These are phyloP conservation scores for Rhynchospora pubera DNA, from an alignment of 176 grass and related monocot genomes.

Conservation along the genomic window DNA sequence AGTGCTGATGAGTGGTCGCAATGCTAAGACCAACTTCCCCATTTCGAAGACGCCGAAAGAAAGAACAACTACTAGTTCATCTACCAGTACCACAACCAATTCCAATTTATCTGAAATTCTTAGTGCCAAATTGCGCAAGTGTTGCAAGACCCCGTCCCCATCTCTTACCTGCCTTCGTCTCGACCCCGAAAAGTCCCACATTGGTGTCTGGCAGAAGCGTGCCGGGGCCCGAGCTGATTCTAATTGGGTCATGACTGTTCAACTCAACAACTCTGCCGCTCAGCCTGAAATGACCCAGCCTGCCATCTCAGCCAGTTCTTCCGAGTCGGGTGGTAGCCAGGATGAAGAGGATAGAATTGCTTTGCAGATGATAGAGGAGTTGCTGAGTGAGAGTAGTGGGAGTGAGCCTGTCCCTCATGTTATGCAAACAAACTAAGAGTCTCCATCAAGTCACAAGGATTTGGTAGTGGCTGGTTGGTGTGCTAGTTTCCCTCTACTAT, in stretches of 20 bases:
- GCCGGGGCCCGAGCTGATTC: slow-evolving; percentile 83
- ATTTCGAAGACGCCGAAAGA: slow-evolving; percentile 26
- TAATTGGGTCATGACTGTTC: slow-evolving; percentile 97
- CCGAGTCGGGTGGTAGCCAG: slow-evolving; percentile 19
- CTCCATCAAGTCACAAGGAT: slow-evolving; percentile 43
- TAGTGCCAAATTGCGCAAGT: slow-evolving; percentile 91
- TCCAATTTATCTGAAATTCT: slow-evolving; percentile 79
- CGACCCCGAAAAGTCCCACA: slow-evolving; percentile 96
- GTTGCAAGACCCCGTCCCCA: slow-evolving; percentile 85
- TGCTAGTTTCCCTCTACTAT: slow-evolving; percentile 26
- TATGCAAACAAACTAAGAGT: slow-evolving; percentile 27
- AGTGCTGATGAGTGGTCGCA: slow-evolving; percentile 94
- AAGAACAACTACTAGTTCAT: slow-evolving; percentile 4
- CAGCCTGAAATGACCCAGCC: slow-evolving; percentile 7
- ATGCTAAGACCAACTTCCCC: slow-evolving; percentile 99
- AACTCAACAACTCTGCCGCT: slow-evolving; percentile 55
- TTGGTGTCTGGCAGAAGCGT: slow-evolving; percentile 99
- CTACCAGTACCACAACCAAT: not conserved
- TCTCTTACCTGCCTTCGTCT: slow-evolving; percentile 97
- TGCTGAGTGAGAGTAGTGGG: slow-evolving; percentile 57
- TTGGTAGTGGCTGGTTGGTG: slow-evolving; percentile 49
- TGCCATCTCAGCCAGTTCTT: slow-evolving; percentile 26
- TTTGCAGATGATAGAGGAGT: slow-evolving; percentile 99
- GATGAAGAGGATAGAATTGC: slow-evolving; percentile 91
- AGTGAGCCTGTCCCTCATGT: slow-evolving; percentile 51